phyloP scores from a whole-genome alignment of 2,329 filamentous ascomycete genomes.

The Helotiales sp. region DNA sequence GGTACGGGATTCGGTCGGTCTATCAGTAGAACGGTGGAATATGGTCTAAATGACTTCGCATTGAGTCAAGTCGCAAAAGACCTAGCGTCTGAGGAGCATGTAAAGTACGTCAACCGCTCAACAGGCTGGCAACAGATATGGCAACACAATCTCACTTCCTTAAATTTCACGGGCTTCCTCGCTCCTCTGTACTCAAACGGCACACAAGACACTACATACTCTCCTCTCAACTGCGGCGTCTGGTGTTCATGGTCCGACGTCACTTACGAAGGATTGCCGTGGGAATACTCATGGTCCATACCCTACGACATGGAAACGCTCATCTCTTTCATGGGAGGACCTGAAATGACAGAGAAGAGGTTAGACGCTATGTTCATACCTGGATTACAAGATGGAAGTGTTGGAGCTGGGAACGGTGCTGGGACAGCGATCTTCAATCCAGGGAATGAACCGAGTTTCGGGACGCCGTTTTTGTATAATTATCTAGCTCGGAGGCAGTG shows the following conservation, averaged over 20 bases:
- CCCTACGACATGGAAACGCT: slow-evolving; percentile 56
- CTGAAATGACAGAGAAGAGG: slow-evolving; percentile 54
- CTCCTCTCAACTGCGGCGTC: slow-evolving; percentile 51
- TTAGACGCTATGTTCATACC: slow-evolving; percentile 61
- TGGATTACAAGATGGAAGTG: slow-evolving; percentile 35
- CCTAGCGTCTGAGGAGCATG: slow-evolving; percentile 54
- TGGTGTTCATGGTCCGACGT: slow-evolving; percentile 56
- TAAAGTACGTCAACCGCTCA: slow-evolving; percentile 59
- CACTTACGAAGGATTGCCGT: slow-evolving; percentile 72
- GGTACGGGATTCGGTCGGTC: slow-evolving; percentile 67
- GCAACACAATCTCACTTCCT: slow-evolving; percentile 47
- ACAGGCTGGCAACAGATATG: slow-evolving; percentile 64
- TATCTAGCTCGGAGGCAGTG: slow-evolving; percentile 58
- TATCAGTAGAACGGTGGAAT: slow-evolving; percentile 73
- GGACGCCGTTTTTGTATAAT: slow-evolving; percentile 69
- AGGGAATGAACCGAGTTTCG: slow-evolving; percentile 67
- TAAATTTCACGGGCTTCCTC: slow-evolving; percentile 65
- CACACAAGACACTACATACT: slow-evolving; percentile 49
- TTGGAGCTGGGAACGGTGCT: slow-evolving; percentile 19
- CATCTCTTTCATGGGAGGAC: slow-evolving; percentile 61
- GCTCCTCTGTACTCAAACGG: slow-evolving; percentile 67
- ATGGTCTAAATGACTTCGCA: slow-evolving; percentile 75
- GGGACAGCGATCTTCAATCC: slow-evolving; percentile 58
- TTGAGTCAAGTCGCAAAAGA: slow-evolving; percentile 62
- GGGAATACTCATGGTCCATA: slow-evolving; percentile 58